A percentile compares a stretch with the other conserved stretches of the same genome.
These are phyloP conservation scores for Fusarium oligoseptatum DNA, from an alignment of 2,329 filamentous ascomycete species.

Conservation along the genomic window DNA sequence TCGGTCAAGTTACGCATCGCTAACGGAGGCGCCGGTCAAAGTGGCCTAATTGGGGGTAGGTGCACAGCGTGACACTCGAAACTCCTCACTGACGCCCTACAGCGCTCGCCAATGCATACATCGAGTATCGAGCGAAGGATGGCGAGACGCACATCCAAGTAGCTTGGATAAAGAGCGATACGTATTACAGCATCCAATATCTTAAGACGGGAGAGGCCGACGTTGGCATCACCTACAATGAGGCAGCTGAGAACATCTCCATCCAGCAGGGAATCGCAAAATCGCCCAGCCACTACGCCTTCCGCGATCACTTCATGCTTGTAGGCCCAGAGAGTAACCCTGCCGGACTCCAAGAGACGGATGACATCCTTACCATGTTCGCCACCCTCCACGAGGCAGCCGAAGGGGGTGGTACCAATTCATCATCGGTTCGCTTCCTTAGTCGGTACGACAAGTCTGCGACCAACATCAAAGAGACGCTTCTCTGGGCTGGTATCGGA, in stretches of 20 bases:
- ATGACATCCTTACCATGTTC: conserved; percentile 52
- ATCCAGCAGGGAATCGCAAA: conserved; percentile 55
- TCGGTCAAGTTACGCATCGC: conserved; percentile 48
- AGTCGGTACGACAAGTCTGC: conserved; percentile 63
- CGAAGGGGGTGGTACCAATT: conserved; percentile 47
- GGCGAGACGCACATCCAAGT: conserved; percentile 53
- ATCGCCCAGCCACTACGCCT: conserved; percentile 53
- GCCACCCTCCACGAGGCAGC: conserved; percentile 52
- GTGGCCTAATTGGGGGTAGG: conserved; percentile 52
- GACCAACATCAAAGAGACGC: conserved; percentile 62
- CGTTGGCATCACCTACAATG: conserved; percentile 61
- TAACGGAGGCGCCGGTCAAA: conserved; percentile 55
- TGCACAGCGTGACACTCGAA: too few relatives aligned
- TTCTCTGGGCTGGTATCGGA: conserved; percentile 60
- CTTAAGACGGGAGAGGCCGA: conserved; percentile 56
- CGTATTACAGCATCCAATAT: conserved; percentile 59
- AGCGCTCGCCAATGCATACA: conserved; percentile 48
- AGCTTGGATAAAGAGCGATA: conserved; percentile 61
- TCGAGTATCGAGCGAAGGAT: conserved; percentile 34
- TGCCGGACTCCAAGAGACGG: conserved; percentile 46
- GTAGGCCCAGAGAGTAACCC: conserved; percentile 53
- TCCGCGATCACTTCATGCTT: conserved; percentile 62
- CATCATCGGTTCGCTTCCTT: conserved; percentile 57
- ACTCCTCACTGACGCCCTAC: background rate
- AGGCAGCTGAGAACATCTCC: conserved; percentile 58